Percentiles rank a stretch among this genome's conserved stretches.
phyloP scores from a whole-genome alignment of 352 stramenopile species.

The Globisporangium iwayamae region DNA sequence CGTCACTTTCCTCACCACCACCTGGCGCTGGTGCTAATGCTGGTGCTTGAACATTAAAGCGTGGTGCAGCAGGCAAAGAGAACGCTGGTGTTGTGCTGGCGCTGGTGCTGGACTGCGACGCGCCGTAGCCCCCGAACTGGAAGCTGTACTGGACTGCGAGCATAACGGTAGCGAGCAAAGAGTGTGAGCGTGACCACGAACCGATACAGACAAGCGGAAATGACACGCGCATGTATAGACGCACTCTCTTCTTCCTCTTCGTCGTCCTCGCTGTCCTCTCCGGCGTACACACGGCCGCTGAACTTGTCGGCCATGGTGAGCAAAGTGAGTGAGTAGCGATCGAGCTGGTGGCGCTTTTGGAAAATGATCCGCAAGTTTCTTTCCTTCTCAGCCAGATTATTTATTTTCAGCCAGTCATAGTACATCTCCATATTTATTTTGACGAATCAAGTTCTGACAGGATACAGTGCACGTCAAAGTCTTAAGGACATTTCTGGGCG shows the following conservation, averaged over 20 bases:
- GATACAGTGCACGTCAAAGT: too few species aligned
- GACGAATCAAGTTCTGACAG: too few species aligned
- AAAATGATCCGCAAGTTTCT: background rate
- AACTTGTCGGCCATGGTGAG: constrained; percentile 49
- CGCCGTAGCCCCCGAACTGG: constrained; percentile 38
- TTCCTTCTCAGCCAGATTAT: background rate
- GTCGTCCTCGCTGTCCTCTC: constrained; percentile 80
- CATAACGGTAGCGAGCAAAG: background rate
- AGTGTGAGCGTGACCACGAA: background rate
- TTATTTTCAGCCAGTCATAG: background rate
- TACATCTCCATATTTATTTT: background rate
- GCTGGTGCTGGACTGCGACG: constrained; percentile 16
- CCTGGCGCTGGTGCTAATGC: constrained; percentile 21
- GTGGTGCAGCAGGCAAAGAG: constrained; percentile 17
- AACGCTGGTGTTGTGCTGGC: constrained; percentile 24
- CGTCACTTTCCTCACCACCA: constrained; percentile 39
- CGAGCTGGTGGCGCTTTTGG: background rate
- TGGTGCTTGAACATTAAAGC: constrained; percentile 21
- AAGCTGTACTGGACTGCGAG: constrained; percentile 42
- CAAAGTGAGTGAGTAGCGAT: background rate
- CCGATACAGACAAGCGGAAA: background rate
- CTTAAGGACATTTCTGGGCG: too few species aligned
- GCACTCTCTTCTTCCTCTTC: constrained; percentile 50
- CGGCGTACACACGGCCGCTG: constrained; percentile 62
- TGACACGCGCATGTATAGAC: background rate